Evolutionary conservation across 164 flowering plant genomes (phyloP), one percentile per base, ranked within the genome.

Genomic region (Warburgia ugandensis): DNA sequence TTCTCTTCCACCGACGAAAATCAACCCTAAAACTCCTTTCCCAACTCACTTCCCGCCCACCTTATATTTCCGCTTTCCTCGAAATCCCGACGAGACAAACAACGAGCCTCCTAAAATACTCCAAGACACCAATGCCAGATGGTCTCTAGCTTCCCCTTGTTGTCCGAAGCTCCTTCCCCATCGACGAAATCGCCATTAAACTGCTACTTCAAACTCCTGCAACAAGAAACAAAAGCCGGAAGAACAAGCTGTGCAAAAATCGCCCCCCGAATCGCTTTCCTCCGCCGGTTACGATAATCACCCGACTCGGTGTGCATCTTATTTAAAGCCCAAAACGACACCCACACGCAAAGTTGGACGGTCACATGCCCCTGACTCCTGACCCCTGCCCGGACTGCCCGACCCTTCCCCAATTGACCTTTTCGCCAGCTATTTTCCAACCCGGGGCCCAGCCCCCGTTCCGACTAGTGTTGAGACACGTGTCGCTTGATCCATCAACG

Each of bases 121-220:
- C n/a, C n/a, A n/a, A 49, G 25, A 41, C 17, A 35, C 26, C 44
- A 35, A 47, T 52, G 52, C 52, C 51, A 43, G 22, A 30, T 6
- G 29, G 25, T 4, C 52, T 45, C 37, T 20, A 44, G 32, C 57
- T 59, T n/a, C 60, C 25, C 16, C 40, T 36, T 26, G 19, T 50
- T 50, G 63, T 54, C 57, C 58, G 49, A 56, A 40, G 58, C 14
- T 29, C 13, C 45, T 26, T 29, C 22, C 8, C 0, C 48, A 52
- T 60, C 58, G 61, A 55, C 43, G 21, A 56, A 46, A 66, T 66
- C 65, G 50, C 58, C 61, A 30, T 31, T 32, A 41, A 47, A 56
- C 29, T 5, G 1, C 7, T 6, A 1, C 7, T 32, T n/a, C n/a
- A n/a, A n/a, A n/a, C n/a, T n/a, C n/a, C n/a, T n/a, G n/a, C n/a